Base-by-base conservation (phyloP, 257 asterid species). In the Thymus quinquecostatus region DNA sequence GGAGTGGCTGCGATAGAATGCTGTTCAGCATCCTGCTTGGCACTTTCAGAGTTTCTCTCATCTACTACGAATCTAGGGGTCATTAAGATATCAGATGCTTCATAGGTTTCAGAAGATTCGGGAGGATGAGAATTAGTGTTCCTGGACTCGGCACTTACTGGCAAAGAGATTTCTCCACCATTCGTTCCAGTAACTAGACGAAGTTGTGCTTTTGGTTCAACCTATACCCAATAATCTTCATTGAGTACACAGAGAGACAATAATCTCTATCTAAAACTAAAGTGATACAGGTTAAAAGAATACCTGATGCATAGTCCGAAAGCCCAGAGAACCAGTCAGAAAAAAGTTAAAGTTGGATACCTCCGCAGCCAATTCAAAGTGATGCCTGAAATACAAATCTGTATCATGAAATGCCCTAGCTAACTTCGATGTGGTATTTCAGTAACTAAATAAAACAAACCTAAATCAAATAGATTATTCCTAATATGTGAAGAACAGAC, bases 271-370 rank as follows among this genome's bases (percentile, higher is more conserved):
- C 6, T 51, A 33, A 68, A 71, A 50, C 76, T 73, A 66, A 56
- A 44, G 70, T 5, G 30, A 54, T 41, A 38, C 32, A 47, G 40
- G 66, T 66, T 41, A 69, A 74, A 29, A 61, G 36, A 33, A 38
- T 85, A 92, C 98, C 98, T 94, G 97, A 84, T 94, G 96, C 75
- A 71, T 43, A 29, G 99, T 94, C 69, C 96, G 91, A 81, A 85
- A 94, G 47, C 99, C 99, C 74, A 91, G 75, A 68, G 93, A 89
- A 55, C 98, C 98, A 77, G 90, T 88, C 64, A 89, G 84, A 59
- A 77, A 82, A 78, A 79, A 79, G 69, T 83, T 76, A 59, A 83
- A 90, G 71, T 80, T 79, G 61, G 93, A 86, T 33, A 82, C 71
- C 79, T 74, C 76, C 64, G 90, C 89, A 77, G 97, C 96, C 70